phyloP scores from a whole-genome alignment of 768 basidiomycete species.

The Lactifluus piperatus region DNA sequence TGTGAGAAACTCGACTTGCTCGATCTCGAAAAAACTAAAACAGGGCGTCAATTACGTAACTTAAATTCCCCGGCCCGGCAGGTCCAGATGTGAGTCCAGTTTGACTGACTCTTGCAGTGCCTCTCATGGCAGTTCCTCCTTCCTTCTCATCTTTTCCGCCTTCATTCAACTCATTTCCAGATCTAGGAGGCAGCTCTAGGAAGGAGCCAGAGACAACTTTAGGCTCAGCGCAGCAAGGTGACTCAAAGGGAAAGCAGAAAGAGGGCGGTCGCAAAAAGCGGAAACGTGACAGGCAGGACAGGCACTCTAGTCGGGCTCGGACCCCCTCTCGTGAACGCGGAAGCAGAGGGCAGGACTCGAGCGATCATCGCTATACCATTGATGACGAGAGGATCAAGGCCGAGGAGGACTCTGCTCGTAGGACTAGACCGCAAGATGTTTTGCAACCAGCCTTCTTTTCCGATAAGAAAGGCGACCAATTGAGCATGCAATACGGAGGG shows the following conservation, averaged over 20 bases:
- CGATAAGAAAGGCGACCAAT: conserved; percentile 31
- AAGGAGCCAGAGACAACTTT: conserved; percentile 21
- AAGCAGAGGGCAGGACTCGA: conserved; percentile 9
- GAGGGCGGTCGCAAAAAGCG: conserved; percentile 26
- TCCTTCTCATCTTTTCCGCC: conserved; percentile 58
- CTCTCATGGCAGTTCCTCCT: conserved; percentile 38
- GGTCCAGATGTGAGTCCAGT: neutral
- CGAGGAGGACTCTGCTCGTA: conserved; percentile 28
- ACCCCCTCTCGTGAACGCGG: conserved; percentile 22
- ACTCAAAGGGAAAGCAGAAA: conserved; percentile 20
- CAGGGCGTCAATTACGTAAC: neutral
- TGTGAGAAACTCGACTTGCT: neutral
- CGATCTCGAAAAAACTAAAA: too few species aligned
- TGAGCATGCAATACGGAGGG: conserved; percentile 19
- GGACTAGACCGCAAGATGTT: conserved; percentile 23
- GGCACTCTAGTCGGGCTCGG: conserved; percentile 5
- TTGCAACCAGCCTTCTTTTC: conserved; percentile 42
- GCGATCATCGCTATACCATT: conserved; percentile 8
- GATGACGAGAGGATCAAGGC: conserved; percentile 29
- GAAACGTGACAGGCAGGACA: conserved; percentile 15
- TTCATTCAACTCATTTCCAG: conserved; percentile 64
- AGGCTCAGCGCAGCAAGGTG: conserved; percentile 13
- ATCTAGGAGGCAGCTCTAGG: conserved; percentile 40
- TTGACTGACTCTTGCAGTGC: neutral
- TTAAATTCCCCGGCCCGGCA: neutral